A percentile compares a stretch with the other conserved stretches of the same genome.
Conservation (phyloP, 768 basidiomycete species). For the Russula brevipes region DNA sequence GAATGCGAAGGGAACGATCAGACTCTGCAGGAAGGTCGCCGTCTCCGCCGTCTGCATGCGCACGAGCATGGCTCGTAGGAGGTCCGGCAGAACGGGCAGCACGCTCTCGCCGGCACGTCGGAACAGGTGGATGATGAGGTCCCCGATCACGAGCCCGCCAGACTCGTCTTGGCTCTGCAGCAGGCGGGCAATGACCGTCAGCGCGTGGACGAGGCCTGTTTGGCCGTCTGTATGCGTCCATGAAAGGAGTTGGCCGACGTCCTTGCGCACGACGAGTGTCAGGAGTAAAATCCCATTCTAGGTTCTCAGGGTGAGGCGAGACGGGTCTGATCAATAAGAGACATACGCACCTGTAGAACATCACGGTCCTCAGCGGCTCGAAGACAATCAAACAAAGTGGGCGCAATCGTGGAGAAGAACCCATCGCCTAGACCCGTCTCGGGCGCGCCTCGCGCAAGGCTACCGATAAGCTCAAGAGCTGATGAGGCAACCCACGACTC, state of each 20-base stretch:
- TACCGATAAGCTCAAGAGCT: constrained; percentile 75
- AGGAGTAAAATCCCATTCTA: constrained; percentile 76
- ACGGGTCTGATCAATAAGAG: not conserved
- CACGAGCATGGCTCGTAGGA: constrained; percentile 76
- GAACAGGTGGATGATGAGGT: constrained; percentile 89
- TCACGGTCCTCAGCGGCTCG: constrained; percentile 77
- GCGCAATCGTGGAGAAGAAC: constrained; percentile 72
- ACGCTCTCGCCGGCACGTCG: constrained; percentile 77
- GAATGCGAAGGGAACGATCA: constrained; percentile 92
- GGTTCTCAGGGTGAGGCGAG: not conserved
- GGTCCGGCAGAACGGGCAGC: constrained; percentile 78
- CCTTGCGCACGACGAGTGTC: constrained; percentile 82
- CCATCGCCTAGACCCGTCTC: constrained; percentile 69
- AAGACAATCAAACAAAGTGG: constrained; percentile 67
- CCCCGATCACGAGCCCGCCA: constrained; percentile 88
- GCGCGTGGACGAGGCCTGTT: constrained; percentile 68
- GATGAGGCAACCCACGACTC: constrained; percentile 76
- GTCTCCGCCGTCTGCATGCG: constrained; percentile 84
- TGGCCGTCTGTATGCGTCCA: constrained; percentile 68
- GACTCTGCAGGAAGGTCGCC: constrained; percentile 88
- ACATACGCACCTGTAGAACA: constrained; percentile 57
- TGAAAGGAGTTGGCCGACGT: constrained; percentile 69
- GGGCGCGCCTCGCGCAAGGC: constrained; percentile 62
- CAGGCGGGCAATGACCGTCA: constrained; percentile 71
- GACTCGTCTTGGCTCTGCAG: constrained; percentile 82